Evolutionary conservation across 768 basidiomycete genomes (phyloP).

Genomic region (Russula virescens): DNA sequence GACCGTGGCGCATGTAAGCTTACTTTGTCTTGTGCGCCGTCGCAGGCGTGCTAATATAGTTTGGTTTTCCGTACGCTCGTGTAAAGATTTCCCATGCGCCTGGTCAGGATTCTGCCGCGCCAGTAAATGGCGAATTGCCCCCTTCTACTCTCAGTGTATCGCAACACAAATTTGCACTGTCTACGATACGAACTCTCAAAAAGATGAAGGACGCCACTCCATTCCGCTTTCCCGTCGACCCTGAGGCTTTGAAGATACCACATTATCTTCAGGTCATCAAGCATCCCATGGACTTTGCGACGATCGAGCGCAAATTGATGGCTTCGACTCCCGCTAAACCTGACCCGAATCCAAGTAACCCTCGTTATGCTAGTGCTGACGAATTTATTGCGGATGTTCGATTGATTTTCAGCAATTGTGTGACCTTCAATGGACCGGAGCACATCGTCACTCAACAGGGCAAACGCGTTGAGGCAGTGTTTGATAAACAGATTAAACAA

Average conservation of each 20-base stretch:
- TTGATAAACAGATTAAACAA: conserved; percentile 84
- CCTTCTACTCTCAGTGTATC: conserved; percentile 49
- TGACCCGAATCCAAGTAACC: conserved; percentile 60
- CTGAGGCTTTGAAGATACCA: conserved; percentile 74
- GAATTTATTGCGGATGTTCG: conserved; percentile 85
- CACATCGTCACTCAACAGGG: conserved; percentile 77
- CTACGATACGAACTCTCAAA: conserved; percentile 75
- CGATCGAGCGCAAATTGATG: conserved; percentile 81
- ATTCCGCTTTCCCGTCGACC: conserved; percentile 86
- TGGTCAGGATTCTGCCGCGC: conserved; percentile 15
- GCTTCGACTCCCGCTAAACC: conserved; percentile 77
- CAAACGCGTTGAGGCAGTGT: conserved; percentile 72
- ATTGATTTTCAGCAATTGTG: conserved; percentile 81
- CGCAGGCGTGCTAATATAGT: conserved; percentile 55
- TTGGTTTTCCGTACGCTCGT: conserved; percentile 26
- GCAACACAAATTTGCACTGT: conserved; percentile 77
- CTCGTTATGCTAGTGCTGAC: conserved; percentile 70
- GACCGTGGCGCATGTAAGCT: conserved; percentile 69
- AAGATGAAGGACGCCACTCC: conserved; percentile 78
- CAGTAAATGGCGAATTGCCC: conserved; percentile 28
- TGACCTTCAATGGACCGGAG: conserved; percentile 90
- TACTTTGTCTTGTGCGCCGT: conserved; percentile 43
- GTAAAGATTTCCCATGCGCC: conserved; percentile 20
- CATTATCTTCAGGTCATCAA: conserved; percentile 86
- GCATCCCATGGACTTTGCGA: conserved; percentile 90